Conservation (phyloP, 2,329 filamentous ascomycete genomes). For the Metarhizium anisopliae region DNA sequence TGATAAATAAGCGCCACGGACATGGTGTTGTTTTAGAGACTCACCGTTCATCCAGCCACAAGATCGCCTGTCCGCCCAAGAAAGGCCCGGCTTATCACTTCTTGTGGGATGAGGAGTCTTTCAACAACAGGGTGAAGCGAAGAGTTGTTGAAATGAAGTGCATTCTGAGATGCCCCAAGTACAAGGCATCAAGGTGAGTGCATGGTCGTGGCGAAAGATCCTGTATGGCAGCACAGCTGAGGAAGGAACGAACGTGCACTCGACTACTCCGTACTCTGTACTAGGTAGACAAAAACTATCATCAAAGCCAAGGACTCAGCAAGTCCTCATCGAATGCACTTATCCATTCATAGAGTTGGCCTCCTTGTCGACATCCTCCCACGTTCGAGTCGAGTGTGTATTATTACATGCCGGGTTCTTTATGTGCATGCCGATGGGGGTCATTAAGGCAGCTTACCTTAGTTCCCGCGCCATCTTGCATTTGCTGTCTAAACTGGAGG, state of each 20-base stretch:
- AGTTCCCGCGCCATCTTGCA: background rate
- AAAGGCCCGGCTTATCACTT: too few species aligned
- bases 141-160: background rate
- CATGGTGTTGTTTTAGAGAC: too few species aligned
- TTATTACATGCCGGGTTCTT: background rate
- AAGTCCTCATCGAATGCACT: too few species aligned
- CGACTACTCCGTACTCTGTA: background rate
- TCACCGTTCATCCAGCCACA: too few species aligned
- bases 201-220: background rate
- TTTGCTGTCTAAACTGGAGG: background rate
- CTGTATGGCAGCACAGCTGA: background rate
- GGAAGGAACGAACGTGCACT: background rate
- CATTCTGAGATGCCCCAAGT: too few species aligned
- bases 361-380: too few species aligned
- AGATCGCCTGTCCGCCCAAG: too few species aligned
- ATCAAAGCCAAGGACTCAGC: too few species aligned
- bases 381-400: background rate
- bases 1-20: too few species aligned
- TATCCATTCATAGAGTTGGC: too few species aligned
- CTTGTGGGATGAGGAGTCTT: too few species aligned
- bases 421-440: background rate
- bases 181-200: background rate
- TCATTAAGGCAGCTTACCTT: background rate
- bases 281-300: background rate
- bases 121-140: background rate